phyloP scores from a whole-genome alignment of 257 asterid species.

The Lycium barbarum region DNA sequence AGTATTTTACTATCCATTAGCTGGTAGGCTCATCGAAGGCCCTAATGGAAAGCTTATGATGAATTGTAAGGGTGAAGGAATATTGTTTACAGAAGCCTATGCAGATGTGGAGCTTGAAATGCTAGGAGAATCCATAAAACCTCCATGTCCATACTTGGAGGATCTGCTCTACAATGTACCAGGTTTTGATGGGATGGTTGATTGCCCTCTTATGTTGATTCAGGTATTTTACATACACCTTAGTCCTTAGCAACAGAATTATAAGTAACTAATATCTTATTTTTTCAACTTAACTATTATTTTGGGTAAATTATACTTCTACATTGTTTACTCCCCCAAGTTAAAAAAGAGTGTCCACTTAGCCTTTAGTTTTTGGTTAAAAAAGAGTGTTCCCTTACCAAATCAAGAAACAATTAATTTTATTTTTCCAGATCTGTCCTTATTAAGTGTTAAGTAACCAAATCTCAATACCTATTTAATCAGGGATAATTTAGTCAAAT shows the following conservation, averaged over 20 bases:
- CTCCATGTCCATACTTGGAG: background rate
- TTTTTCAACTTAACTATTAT: no score
- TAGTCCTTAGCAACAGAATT: background rate
- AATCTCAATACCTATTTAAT: no score
- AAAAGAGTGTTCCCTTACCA: no score
- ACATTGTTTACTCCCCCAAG: no score
- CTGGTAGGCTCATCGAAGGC: constrained; percentile 35
- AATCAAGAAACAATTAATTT: no score
- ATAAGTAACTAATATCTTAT: no score
- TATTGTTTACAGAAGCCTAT: constrained; percentile 34
- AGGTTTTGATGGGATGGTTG: constrained; percentile 8
- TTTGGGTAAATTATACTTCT: no score
- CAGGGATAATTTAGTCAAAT: no score
- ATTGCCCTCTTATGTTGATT: constrained; percentile 11
- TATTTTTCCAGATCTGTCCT: no score
- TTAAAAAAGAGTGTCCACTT: no score
- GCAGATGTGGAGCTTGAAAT: background rate
- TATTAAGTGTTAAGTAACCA: no score
- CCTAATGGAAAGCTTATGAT: constrained; percentile 29
- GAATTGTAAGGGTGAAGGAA: constrained; percentile 37
- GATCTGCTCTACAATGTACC: constrained; percentile 14
- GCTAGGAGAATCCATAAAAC: constrained; percentile 5
- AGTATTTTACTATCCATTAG: constrained; percentile 36
- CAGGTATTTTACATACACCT: background rate
- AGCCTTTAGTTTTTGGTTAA: no score